Evolutionary conservation across 352 stramenopile species (phyloP).

Genomic region (Globisporangium perplexum): DNA sequence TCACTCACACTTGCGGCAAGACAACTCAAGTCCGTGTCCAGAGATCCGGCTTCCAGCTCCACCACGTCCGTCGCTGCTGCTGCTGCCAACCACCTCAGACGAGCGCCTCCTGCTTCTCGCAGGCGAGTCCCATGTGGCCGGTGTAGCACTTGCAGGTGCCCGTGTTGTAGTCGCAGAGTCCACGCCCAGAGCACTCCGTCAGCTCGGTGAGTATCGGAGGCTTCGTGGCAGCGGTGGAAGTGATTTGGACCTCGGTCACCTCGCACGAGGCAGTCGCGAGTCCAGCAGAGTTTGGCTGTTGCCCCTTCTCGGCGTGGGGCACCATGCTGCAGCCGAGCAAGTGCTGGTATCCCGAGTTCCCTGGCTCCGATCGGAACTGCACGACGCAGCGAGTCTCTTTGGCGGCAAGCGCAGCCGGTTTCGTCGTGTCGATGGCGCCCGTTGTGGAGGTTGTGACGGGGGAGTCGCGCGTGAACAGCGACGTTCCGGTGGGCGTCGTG

Average conservation of each 20-base stretch:
- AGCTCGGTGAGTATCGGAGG: conserved; percentile 38
- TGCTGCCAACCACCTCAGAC: conserved; percentile 16
- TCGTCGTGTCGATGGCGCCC: background rate
- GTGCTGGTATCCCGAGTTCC: conserved; percentile 52
- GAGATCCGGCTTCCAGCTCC: too few relatives aligned
- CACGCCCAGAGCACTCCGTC: conserved; percentile 50
- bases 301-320: conserved; percentile 18
- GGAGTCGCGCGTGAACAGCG: conserved; percentile 19
- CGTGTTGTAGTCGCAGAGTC: conserved; percentile 41
- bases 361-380: conserved; percentile 39
- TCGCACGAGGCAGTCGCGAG: conserved; percentile 15
- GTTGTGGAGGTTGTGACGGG: conserved; percentile 4
- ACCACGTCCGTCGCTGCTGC: background rate
- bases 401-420: background rate
- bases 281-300: conserved; percentile 28
- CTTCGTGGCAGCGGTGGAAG: background rate
- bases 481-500: background rate
- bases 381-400: conserved; percentile 27
- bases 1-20: too few relatives aligned
- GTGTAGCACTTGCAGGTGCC: conserved; percentile 62
- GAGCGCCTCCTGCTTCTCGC: conserved; percentile 58
- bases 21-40: too few relatives aligned
- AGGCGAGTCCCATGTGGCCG: conserved; percentile 73
- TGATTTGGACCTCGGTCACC: conserved; percentile 27
- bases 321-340: conserved; percentile 41